Evolutionary conservation across 306 rosid species (phyloP).

Genomic region (Vachellia pachyceras): DNA sequence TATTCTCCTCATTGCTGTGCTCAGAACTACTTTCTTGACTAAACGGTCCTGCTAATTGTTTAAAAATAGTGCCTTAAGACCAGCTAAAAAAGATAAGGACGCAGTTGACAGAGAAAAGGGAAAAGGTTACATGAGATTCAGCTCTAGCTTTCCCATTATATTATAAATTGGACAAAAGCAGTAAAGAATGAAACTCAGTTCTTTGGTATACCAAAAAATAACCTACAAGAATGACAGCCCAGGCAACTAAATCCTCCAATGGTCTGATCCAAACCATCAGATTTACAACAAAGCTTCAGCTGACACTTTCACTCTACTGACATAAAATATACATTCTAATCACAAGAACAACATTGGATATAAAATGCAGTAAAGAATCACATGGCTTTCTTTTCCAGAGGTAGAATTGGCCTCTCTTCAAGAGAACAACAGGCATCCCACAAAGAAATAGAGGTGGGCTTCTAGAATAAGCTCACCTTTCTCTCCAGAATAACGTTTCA

Average conservation of each 20-base stretch:
- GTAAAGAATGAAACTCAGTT: background rate
- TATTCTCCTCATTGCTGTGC: conserved; percentile 46
- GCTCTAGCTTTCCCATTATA: background rate
- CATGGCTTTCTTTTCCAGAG: conserved; percentile 27
- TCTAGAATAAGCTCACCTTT: conserved; percentile 47
- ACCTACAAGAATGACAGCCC: background rate
- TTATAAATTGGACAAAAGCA: background rate
- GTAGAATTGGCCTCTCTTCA: conserved; percentile 31
- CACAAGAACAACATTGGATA: conserved; percentile 18
- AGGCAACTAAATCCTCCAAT: conserved; percentile 24
- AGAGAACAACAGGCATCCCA: conserved; percentile 16
- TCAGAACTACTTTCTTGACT: conserved; percentile 50
- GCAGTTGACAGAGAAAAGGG: background rate
- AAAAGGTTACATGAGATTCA: conserved; percentile 2
- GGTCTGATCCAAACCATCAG: conserved; percentile 13
- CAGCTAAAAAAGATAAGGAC: background rate
- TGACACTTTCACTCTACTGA: background rate
- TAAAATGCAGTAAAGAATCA: conserved; percentile 8
- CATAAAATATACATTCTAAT: background rate
- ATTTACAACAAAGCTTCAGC: background rate
- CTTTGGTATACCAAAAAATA: conserved; percentile 1
- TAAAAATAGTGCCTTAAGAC: conserved; percentile 32
- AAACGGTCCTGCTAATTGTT: conserved; percentile 43
- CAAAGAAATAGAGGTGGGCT: conserved; percentile 4
- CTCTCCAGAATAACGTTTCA: conserved; percentile 66